Conservation (phyloP, 2,329 filamentous ascomycete genomes). For the Venturia aucupariae region DNA sequence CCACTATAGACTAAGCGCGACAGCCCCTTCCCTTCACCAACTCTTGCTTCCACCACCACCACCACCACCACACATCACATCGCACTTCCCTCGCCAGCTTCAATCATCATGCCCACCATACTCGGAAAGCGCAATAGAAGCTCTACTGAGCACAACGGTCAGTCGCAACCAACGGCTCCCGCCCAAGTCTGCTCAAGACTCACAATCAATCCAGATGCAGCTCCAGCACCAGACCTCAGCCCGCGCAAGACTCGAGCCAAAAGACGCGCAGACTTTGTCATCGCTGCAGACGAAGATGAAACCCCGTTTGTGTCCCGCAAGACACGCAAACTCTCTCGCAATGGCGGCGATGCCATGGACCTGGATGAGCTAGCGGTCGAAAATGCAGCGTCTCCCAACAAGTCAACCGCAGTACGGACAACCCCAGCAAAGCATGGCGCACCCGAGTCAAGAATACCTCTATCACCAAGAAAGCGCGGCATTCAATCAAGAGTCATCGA, state of each 20-base stretch:
- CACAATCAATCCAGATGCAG: neutral
- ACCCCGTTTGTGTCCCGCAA: conserved; percentile 42
- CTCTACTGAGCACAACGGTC: neutral
- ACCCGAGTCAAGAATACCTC: conserved; percentile 31
- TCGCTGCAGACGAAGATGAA: conserved; percentile 33
- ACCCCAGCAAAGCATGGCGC: conserved; percentile 41
- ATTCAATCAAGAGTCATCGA: conserved; percentile 32
- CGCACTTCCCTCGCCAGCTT: neutral
- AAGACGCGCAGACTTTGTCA: conserved; percentile 13
- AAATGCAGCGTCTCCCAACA: conserved; percentile 25
- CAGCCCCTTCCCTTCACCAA: neutral
- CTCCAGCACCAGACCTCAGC: neutral
- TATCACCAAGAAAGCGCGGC: conserved; percentile 40
- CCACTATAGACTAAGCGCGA: neutral
- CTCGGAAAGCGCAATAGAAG: conserved; percentile 14
- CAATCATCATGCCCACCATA: conserved; percentile 7
- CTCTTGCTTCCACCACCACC: neutral
- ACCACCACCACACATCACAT: neutral
- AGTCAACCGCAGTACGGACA: conserved; percentile 27
- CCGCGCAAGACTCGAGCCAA: conserved; percentile 13
- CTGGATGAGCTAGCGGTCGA: conserved; percentile 34
- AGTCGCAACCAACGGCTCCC: neutral
- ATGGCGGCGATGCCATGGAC: conserved; percentile 28
- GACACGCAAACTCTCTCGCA: conserved; percentile 21
- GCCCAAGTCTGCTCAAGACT: neutral